Evolutionary conservation across 208 protist genomes (phyloP), one percentile per base, ranked within the genome.

Genomic region (Tritrichomonas foetus): DNA sequence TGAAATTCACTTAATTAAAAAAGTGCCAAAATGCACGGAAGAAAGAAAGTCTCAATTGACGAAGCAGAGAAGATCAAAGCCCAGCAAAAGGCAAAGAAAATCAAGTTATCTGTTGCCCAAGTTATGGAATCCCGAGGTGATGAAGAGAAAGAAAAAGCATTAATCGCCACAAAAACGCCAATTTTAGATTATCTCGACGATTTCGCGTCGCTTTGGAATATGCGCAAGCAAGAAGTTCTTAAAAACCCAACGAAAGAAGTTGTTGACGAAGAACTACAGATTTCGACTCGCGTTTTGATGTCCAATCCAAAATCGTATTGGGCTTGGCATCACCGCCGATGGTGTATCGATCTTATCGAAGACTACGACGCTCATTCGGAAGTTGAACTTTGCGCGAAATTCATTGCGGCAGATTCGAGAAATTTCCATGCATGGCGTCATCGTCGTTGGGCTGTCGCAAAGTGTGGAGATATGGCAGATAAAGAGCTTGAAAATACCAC

Each of bases 371-470:
- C 16, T 57, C 8, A 93, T 47, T 20, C 64, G 3, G 82, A 93
- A 93, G 22, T 93, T 22, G 33, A 69, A 41, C 55, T 93, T 33
- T 93, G 82, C 82, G 66, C 3, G 0, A 22, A 66, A 41, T 66
- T 66, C 8, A 16, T 93, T 53, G 33, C 13, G 3, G 22, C 55
- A 8, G 82, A 93, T 93, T 69, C 0, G 2, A 13, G 82, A 41
- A 93, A 93, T 57, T 57, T 93, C 36, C 82, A 93, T 66, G 49
- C 33, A 20, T 93, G 82, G 82, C 53, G 55, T 47, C 55, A 93
- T 66, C 8, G 82, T 20, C 82, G 82, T 49, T 93, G 49, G 49
- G 55, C 55, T 69, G 82, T 93, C 13, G 30, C 1, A n/a, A 64
- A n/a, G 5, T 33, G 16, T 3, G 55, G 36, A 9, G 30, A 57